Base-by-base conservation (phyloP, 331 rosid genomes). In the Arachis monticola region DNA sequence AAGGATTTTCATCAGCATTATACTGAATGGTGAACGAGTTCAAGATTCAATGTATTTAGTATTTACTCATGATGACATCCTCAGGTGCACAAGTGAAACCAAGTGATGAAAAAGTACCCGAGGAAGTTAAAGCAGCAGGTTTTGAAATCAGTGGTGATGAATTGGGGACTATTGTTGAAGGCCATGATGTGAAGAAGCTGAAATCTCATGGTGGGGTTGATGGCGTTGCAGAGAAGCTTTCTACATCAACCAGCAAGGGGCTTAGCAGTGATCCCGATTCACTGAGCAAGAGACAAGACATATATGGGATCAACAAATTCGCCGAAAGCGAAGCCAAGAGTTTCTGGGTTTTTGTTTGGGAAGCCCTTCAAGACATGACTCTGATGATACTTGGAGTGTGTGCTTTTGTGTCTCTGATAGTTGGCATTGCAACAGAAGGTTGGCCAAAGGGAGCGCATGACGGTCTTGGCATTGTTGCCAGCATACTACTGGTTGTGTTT, bases 361-460 rank as follows among this genome's bases (percentile, higher is more conserved):
- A 95, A 89, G 97, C 99, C 69, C 95, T 95, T 75, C 97, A 95
- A 35, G 99, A 92, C 87, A 88, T 90, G 97, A 92, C 99, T 77
- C 97, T 95, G 52, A 92, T 92, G 93, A 90, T 94, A 67, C 97
- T 92, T 42, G 99, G 93, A 73, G 84, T 85, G 42, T 95, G 99
- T 74, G 97, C 97, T 60, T 67, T 95, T 53, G 87, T 95, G 77
- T 92, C 99, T 63, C 79, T 95, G 60, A 55, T 87, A 0, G 97
- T 95, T 71, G 99, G 99, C 70, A 82, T 92, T 75, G 87, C 87
- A 69, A 90, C 83, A 42, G 99, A 92, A 81, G 99, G 97, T 48
- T 95, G 99, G 99, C 99, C 97, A 1, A 81, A 81, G 64, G 99
- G 97, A n/a, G 88, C 99, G 46, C 99, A 95, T 74, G 97, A 95